Conservation (phyloP, 768 basidiomycete species). For the Amanita exitialis region DNA sequence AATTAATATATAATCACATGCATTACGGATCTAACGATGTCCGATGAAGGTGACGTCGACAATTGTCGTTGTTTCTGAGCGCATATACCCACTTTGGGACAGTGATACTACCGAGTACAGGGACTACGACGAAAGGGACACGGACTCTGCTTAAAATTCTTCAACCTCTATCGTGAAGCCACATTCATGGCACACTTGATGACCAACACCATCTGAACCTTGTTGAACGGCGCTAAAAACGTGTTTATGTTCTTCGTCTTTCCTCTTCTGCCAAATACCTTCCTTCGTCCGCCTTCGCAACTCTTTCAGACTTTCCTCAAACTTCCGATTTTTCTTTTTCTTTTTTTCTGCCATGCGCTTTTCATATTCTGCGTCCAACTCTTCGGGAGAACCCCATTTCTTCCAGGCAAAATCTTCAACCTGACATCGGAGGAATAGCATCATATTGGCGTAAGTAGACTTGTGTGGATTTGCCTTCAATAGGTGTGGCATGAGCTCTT, state of each 20-base stretch:
- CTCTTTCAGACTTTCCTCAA: slow-evolving; percentile 82
- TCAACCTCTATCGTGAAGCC: slow-evolving; percentile 90
- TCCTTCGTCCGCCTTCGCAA: slow-evolving; percentile 79
- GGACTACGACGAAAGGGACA: background rate
- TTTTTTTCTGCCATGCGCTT: slow-evolving; percentile 72
- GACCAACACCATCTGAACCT: slow-evolving; percentile 41
- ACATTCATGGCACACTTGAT: slow-evolving; percentile 80
- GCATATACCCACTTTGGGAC: no score
- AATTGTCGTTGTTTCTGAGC: no score
- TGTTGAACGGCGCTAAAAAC: slow-evolving; percentile 55
- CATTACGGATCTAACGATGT: no score
- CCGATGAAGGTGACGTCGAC: no score
- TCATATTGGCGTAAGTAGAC: slow-evolving; percentile 97
- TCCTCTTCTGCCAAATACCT: slow-evolving; percentile 80
- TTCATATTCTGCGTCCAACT: slow-evolving; percentile 81
- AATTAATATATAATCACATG: background rate
- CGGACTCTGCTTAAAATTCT: slow-evolving; percentile 39
- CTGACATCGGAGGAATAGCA: slow-evolving; percentile 90
- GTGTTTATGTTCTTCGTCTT: slow-evolving; percentile 86
- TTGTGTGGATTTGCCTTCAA: slow-evolving; percentile 93
- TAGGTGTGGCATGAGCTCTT: slow-evolving; percentile 85
- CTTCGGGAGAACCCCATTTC: slow-evolving; percentile 96
- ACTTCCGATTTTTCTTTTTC: slow-evolving; percentile 88
- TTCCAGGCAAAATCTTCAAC: slow-evolving; percentile 96
- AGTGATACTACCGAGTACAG: no score